A percentile compares a stretch with the other conserved stretches of the same genome.
Evolutionary conservation across 1,139 yeast species (phyloP).

Genomic region (Sugiyamaella japonica): DNA sequence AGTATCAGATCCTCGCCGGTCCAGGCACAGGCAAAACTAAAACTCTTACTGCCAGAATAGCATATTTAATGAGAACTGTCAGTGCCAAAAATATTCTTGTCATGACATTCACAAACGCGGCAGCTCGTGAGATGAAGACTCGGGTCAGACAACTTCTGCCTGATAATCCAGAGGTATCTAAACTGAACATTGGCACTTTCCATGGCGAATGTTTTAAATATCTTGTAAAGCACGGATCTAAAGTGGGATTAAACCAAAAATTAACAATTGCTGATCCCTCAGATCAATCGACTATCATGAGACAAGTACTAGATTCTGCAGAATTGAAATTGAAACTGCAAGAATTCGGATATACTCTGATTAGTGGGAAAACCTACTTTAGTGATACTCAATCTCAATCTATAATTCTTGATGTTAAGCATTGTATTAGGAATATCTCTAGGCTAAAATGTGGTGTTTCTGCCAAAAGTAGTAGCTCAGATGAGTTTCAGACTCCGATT

Average conservation of each 20-base stretch:
- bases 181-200: slow-evolving; percentile 76
- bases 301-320: slow-evolving; percentile 15
- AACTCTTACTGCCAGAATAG: slow-evolving; percentile 76
- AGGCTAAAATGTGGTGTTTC: slow-evolving; percentile 3
- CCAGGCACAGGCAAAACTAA: slow-evolving; percentile 87
- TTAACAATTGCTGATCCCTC: slow-evolving; percentile 67
- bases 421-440: slow-evolving; percentile 8
- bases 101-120: slow-evolving; percentile 88
- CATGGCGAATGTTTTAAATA: slow-evolving; percentile 74
- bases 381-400: not conserved
- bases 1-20: slow-evolving; percentile 82
- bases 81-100: slow-evolving; percentile 67
- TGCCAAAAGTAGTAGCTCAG: not conserved
- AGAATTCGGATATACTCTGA: slow-evolving; percentile 6
- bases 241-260: slow-evolving; percentile 47
- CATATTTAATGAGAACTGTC: slow-evolving; percentile 55
- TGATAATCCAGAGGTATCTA: slow-evolving; percentile 34
- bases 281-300: slow-evolving; percentile 55
- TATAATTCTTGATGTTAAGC: slow-evolving; percentile 2
- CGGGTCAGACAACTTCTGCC: slow-evolving; percentile 45
- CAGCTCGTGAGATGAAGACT: slow-evolving; percentile 78
- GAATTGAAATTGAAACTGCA: slow-evolving; percentile 9
- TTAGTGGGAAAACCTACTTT: not conserved
- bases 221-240: slow-evolving; percentile 55
- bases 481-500: slow-evolving; percentile 6